A percentile compares a stretch with the other conserved stretches of the same genome.
These are phyloP conservation scores for Cyberlindnera bimundalis DNA, from an alignment of 805 yeast genomes.

Conservation along the genomic window DNA sequence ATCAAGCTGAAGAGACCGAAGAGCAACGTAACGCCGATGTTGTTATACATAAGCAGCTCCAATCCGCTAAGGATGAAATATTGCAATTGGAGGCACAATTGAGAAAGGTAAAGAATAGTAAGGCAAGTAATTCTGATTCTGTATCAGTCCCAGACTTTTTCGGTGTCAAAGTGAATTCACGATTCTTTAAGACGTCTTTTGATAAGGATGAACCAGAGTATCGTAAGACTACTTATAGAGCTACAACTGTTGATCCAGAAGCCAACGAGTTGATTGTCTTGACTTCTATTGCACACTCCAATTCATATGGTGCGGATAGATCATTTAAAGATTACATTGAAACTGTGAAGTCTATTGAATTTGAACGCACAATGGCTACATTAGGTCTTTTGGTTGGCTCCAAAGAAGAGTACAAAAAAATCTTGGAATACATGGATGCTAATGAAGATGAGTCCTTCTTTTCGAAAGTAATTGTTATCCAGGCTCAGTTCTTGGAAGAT, in stretches of 20 bases:
- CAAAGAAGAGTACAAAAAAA: slow-evolving; percentile 11
- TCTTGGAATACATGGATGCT: slow-evolving; percentile 10
- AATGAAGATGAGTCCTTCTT: slow-evolving; percentile 8
- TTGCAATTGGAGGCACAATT: slow-evolving; percentile 4
- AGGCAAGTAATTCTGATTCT: not conserved
- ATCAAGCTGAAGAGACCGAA: not conserved
- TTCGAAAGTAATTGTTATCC: slow-evolving; percentile 18
- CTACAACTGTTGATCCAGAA: slow-evolving; percentile 4
- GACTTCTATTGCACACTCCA: slow-evolving; percentile 26
- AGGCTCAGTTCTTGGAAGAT: slow-evolving; percentile 23
- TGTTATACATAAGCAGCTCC: slow-evolving; percentile 1
- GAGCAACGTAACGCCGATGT: slow-evolving; percentile 5
- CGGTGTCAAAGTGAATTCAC: slow-evolving; percentile 9
- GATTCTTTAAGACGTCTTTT: slow-evolving; percentile 7
- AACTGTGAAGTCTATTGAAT: slow-evolving; percentile 30
- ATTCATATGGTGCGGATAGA: slow-evolving; percentile 37
- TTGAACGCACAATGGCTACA: slow-evolving; percentile 22
- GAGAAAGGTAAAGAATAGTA: not conserved
- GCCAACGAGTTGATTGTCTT: slow-evolving; percentile 14
- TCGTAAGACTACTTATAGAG: slow-evolving; percentile 11
- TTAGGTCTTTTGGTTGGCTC: slow-evolving; percentile 22
- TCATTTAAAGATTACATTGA: slow-evolving; percentile 33
- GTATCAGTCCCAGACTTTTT: not conserved
- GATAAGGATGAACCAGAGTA: slow-evolving; percentile 10
- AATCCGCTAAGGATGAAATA: slow-evolving; percentile 5